Percentiles rank a stretch among this genome's conserved stretches.
phyloP scores from a whole-genome alignment of 2,329 filamentous ascomycete species.

The Aspergillus intermedius region DNA sequence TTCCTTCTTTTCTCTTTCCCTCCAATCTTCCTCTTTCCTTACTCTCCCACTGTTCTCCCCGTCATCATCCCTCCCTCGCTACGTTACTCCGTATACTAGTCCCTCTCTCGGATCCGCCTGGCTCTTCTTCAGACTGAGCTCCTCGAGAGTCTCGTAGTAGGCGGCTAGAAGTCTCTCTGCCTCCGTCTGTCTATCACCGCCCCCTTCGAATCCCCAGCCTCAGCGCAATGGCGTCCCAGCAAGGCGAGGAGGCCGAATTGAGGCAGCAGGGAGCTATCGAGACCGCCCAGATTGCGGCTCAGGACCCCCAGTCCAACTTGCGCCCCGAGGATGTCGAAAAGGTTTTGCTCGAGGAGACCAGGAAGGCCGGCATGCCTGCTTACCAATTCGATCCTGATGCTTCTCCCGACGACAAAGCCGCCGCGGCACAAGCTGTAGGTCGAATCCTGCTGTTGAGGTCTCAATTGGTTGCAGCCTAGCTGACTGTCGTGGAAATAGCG shows the following conservation, averaged over 20 bases:
- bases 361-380: slow-evolving; percentile 69
- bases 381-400: slow-evolving; percentile 86
- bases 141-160: not conserved
- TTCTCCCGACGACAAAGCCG: slow-evolving; percentile 73
- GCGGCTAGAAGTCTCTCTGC: not conserved
- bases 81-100: not conserved
- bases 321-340: slow-evolving; percentile 65
- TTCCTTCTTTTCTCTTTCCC: not conserved
- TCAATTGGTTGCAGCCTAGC: not conserved
- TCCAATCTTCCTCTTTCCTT: slow-evolving; percentile 7
- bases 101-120: not conserved
- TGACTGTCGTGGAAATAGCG: slow-evolving; percentile 42
- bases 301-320: slow-evolving; percentile 60
- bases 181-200: not conserved
- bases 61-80: not conserved
- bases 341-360: slow-evolving; percentile 68
- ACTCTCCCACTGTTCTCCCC: slow-evolving; percentile 1
- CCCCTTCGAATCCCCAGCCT: not conserved
- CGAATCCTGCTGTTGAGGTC: not conserved
- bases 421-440: slow-evolving; percentile 69
- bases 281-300: slow-evolving; percentile 50
- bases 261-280: slow-evolving; percentile 77
- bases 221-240: slow-evolving; percentile 24
- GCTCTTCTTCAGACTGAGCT: no score
- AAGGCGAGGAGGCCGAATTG: slow-evolving; percentile 51